Evolutionary conservation across 2,329 filamentous ascomycete species (phyloP).

Genomic region (Ophiostoma triangulosporum): DNA sequence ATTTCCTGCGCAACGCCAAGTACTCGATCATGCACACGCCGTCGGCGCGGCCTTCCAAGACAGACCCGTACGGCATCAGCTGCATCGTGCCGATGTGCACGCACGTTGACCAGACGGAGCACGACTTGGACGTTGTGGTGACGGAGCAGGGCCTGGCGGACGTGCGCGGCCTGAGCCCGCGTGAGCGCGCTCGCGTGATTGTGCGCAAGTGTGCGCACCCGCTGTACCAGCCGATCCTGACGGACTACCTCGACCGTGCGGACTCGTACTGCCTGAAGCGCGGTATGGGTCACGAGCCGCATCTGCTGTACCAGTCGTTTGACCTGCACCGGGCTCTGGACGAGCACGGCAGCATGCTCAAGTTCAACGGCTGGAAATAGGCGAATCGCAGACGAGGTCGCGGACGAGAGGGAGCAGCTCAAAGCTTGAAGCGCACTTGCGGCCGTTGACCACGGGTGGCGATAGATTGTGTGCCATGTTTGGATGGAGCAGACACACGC

Average conservation of each 20-base stretch:
- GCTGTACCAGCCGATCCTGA: conserved; percentile 68
- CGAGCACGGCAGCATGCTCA: conserved; percentile 75
- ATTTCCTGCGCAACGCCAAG: conserved; percentile 67
- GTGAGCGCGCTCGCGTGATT: conserved; percentile 70
- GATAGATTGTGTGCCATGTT: neutral
- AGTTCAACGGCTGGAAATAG: conserved; percentile 40
- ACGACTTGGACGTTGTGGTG: conserved; percentile 85
- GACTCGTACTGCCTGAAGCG: conserved; percentile 76
- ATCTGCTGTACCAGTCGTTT: conserved; percentile 73
- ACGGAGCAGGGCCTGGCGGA: conserved; percentile 64
- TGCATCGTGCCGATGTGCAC: conserved; percentile 94
- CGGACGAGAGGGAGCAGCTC: neutral
- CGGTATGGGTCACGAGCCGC: conserved; percentile 83
- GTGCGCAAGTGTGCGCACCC: conserved; percentile 80
- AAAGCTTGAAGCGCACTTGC: neutral
- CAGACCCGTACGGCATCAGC: conserved; percentile 65
- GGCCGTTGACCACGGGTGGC: neutral
- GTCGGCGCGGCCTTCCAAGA: conserved; percentile 65
- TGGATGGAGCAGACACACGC: neutral
- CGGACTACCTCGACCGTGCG: conserved; percentile 72
- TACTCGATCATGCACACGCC: conserved; percentile 89
- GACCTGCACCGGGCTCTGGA: conserved; percentile 77
- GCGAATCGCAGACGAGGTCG: neutral
- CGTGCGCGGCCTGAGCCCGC: conserved; percentile 66
- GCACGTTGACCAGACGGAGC: conserved; percentile 85